Evolutionary conservation across 2,329 filamentous ascomycete species (phyloP), one percentile per base, ranked within the genome.

Genomic region (Xylariaceae sp.): DNA sequence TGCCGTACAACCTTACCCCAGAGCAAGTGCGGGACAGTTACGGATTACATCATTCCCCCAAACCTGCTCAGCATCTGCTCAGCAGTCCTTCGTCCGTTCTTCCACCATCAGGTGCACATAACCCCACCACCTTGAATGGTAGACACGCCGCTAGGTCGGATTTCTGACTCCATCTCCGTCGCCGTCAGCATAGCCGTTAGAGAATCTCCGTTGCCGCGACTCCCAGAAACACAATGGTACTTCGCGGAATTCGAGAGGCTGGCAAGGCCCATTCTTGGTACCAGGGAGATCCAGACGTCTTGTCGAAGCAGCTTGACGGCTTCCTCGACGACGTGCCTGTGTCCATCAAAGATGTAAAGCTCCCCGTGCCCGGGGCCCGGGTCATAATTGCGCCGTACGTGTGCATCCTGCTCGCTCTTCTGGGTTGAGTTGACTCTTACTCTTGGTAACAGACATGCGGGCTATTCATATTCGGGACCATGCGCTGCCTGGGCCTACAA

Each of bases 401-500:
- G 51, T 45, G 60, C 44, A 30, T 52, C 57, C 53, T 53, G 54
- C 18, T 61, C 23, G 23, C 10, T 47, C 51, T 63, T 61, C 56
- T 23, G 15, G 54, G 51, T 47, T 57, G 55, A 55, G 23, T 55
- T 64, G 48, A 58, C 51, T 62, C 51, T 48, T 56, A 3, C 48
- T 55, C 51, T 57, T 30, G 5, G 5, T 30, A 30, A 37, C 66
- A 97, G 93, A 61, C 94, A 99, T 74, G 94, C 94, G 61, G 94
- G 94, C 62, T 99, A 96, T 76, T 78, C 84, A 1, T 97, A 93
- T 78, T 99, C 94, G 3, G 94, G 94, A 6, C 84, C 87, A 45
- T 93, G 91, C 66, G 94, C 94, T 49, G 94, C 92, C 49, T 97
- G 91, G 87, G 94, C 94, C 7, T 99, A 97, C 77, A 94, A 90